phyloP scores from a whole-genome alignment of 495 filamentous ascomycete genomes.

The Aspergillus sclerotiicarbonarius region DNA sequence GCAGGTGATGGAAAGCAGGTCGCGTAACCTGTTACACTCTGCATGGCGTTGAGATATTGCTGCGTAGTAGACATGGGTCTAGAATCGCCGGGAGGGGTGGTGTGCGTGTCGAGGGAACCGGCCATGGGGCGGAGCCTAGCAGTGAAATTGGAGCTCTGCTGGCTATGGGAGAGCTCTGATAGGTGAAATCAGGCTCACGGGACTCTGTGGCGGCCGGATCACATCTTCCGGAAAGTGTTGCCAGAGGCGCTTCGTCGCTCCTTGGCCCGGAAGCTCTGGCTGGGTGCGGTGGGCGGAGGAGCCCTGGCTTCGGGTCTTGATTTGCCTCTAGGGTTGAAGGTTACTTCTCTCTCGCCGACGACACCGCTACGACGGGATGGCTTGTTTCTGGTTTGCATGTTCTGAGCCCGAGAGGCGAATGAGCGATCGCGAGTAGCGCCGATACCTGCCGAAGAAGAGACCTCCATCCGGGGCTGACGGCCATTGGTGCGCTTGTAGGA shows the following conservation, averaged over 20 bases:
- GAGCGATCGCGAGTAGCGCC: slow-evolving; percentile 52
- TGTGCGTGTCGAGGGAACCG: too few species aligned
- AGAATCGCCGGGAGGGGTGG: not conserved
- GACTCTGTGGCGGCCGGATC: slow-evolving; percentile 13
- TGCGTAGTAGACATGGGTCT: not conserved
- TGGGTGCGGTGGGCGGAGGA: slow-evolving; percentile 30
- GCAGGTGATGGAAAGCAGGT: not conserved
- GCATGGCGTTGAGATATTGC: not conserved
- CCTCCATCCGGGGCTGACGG: slow-evolving; percentile 56
- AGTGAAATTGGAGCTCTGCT: slow-evolving; percentile 2
- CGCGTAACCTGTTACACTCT: not conserved
- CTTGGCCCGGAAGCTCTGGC: slow-evolving; percentile 35
- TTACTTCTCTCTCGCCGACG: slow-evolving; percentile 81
- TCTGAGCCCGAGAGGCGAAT: slow-evolving; percentile 67
- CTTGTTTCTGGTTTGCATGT: slow-evolving; percentile 45
- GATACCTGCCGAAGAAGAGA: slow-evolving; percentile 51
- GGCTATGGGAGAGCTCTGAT: not conserved
- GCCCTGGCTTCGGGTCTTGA: slow-evolving; percentile 40
- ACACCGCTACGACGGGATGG: slow-evolving; percentile 52
- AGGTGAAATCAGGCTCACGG: not conserved
- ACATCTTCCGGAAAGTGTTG: slow-evolving; percentile 54
- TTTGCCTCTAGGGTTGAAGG: slow-evolving; percentile 70
- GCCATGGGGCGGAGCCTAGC: not conserved
- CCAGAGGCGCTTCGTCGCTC: slow-evolving; percentile 52
- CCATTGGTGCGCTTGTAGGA: slow-evolving; percentile 46